Base-by-base conservation (phyloP, 768 basidiomycete genomes). In the Austroboletus eburneus region DNA sequence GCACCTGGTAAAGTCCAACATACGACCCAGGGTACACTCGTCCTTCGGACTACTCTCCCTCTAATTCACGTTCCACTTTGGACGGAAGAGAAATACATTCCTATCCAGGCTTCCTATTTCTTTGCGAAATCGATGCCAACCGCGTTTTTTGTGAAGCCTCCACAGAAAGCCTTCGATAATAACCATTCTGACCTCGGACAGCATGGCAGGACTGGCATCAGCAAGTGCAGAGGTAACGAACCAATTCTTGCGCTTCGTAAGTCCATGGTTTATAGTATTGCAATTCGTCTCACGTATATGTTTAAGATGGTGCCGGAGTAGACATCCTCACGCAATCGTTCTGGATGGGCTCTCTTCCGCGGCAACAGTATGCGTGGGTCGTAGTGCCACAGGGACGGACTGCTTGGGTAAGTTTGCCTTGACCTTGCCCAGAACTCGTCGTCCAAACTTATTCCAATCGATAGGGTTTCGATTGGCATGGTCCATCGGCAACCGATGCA, bases 381-480 rank as follows among this genome's bases (percentile, higher is more conserved):
- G 68, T 94, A 17, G 67, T 85, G n/a, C 87, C 92, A 0, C 77
- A 81, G n/a, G 92, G 93, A 0, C 72, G 83, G 42, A 92, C 87
- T 2, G 77, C 85, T 22, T 95, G 92, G 92, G 87, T 85, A 60
- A 39, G 67, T 49, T 10, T 27, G 5, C 27, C 27, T 27, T 12
- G 5, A 12, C 27, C 12, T 12, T 27, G 27, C 12, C 5, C 27
- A 6, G 27, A 12, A 27, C 35, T 29, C 29, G 21, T 38, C 17
- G 18, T 25, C 4, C 38, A 12, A 34, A 17, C 17, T 7, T 33
- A 25, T 41, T 30, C 24, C 24, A n/a, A 25, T 49, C 9, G 10
- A 1, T 34, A 90, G 88, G 92, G 92, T 1, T 72, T 93, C 36
- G 93, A 96, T 63, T 95, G 92, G 92, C 93, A 91, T 57, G 93